Conservation (phyloP, 78 protist species). For the Planoprotostelium fungivorum region DNA sequence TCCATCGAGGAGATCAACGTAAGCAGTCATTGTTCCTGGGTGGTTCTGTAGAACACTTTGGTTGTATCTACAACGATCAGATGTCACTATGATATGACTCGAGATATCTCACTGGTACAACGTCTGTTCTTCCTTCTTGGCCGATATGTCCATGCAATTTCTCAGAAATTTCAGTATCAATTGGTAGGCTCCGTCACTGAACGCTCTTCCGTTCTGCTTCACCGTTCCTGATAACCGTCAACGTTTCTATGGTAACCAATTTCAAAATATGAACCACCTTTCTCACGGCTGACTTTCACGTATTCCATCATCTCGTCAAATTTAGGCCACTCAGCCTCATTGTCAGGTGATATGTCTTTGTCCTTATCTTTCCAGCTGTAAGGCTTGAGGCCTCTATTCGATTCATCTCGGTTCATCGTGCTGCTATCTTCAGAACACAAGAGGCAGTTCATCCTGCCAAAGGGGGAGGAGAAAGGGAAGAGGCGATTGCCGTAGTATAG, state of each 20-base stretch:
- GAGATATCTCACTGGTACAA: background rate
- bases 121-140: no score
- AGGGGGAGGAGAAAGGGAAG: background rate
- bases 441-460: background rate
- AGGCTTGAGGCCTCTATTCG: background rate
- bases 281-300: background rate
- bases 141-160: background rate
- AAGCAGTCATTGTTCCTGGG: background rate
- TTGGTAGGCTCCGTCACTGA: background rate
- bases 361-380: background rate
- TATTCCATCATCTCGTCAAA: background rate
- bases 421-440: background rate
- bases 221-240: background rate
- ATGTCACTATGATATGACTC: background rate
- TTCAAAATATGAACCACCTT: background rate
- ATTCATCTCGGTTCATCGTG: background rate
- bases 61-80: no score
- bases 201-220: background rate
- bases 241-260: no score
- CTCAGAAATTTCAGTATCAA: background rate
- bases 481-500: background rate
- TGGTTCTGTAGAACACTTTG: background rate
- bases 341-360: background rate
- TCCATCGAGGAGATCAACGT: background rate
- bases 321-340: background rate